These are phyloP conservation scores for Blastocystis sp. DNA, from an alignment of 352 stramenopile species.

Conservation along the genomic window DNA sequence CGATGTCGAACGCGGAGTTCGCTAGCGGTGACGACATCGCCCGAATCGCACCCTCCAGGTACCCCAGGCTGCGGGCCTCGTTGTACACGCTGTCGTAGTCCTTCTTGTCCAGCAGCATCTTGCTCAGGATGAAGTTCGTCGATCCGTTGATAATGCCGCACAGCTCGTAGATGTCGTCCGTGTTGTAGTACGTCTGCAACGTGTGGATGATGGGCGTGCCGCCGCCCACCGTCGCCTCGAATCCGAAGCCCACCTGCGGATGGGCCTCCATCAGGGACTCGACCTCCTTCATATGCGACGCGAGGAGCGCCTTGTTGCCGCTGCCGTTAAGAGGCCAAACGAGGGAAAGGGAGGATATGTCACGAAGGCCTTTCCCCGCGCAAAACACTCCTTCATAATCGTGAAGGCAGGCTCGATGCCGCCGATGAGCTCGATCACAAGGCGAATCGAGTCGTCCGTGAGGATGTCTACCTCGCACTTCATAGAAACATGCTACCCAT, in stretches of 20 bases:
- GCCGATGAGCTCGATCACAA: constrained; percentile 18
- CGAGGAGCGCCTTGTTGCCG: constrained; percentile 14
- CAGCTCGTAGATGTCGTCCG: constrained; percentile 18
- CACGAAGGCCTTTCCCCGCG: not conserved
- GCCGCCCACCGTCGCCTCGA: constrained; percentile 20
- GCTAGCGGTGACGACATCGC: not conserved
- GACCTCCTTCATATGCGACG: constrained; percentile 5
- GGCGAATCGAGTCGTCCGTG: not conserved
- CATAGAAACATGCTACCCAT: not conserved
- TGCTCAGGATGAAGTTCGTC: constrained; percentile 39
- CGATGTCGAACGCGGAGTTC: constrained; percentile 8
- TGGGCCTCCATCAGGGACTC: not conserved
- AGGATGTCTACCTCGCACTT: not conserved
- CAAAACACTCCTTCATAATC: constrained; percentile 30
- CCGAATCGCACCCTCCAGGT: not conserved
- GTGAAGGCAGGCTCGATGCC: not conserved
- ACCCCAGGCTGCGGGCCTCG: not conserved
- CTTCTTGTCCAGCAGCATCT: constrained; percentile 11
- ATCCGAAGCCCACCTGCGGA: not conserved
- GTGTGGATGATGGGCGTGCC: constrained; percentile 30
- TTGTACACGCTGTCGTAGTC: not conserved
- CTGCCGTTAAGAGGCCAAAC: not conserved
- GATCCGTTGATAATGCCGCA: constrained; percentile 29
- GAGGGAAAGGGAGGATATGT: constrained; percentile 4
- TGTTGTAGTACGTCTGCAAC: constrained; percentile 13